Evolutionary conservation across 805 yeast genomes (phyloP).

Genomic region (Yarrowia porcina): DNA sequence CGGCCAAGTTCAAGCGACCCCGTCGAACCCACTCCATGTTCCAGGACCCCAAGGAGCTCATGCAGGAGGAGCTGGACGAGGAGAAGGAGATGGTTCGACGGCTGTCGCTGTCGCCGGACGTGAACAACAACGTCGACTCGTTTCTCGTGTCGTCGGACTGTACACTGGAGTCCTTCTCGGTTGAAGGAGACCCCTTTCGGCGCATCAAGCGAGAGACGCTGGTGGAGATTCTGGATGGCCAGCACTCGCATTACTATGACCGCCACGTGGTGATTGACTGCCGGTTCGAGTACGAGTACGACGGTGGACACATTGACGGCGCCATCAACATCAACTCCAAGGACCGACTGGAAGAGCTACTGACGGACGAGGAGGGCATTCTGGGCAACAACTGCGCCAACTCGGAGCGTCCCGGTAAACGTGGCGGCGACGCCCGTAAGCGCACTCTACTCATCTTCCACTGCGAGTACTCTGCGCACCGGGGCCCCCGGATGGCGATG

Average conservation of each 20-base stretch:
- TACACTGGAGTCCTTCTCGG: constrained; percentile 44
- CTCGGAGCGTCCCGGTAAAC: neutral
- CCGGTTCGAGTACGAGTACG: constrained; percentile 85
- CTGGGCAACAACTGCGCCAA: neutral
- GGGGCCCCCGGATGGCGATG: constrained; percentile 93
- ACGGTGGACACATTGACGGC: constrained; percentile 87
- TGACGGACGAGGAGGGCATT: constrained; percentile 43
- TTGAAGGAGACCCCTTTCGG: constrained; percentile 61
- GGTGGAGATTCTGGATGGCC: constrained; percentile 56
- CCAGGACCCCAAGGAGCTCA: constrained; percentile 51
- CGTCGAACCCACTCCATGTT: constrained; percentile 70
- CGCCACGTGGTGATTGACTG: constrained; percentile 72
- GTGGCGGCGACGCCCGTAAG: constrained; percentile 28
- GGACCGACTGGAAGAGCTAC: constrained; percentile 58
- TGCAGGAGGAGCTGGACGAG: constrained; percentile 40
- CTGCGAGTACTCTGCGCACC: constrained; percentile 87
- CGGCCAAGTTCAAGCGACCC: constrained; percentile 26
- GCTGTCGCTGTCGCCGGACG: constrained; percentile 27
- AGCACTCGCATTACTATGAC: constrained; percentile 51
- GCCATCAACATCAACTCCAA: constrained; percentile 76
- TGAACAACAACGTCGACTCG: constrained; percentile 31
- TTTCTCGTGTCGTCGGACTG: constrained; percentile 32
- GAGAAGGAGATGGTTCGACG: constrained; percentile 35
- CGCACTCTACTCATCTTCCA: constrained; percentile 72
- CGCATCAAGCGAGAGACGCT: constrained; percentile 60